A percentile compares a stretch with the other conserved stretches of the same genome.
Evolutionary conservation across 2,329 filamentous ascomycete genomes (phyloP).

Genomic region (Knufia petricola): DNA sequence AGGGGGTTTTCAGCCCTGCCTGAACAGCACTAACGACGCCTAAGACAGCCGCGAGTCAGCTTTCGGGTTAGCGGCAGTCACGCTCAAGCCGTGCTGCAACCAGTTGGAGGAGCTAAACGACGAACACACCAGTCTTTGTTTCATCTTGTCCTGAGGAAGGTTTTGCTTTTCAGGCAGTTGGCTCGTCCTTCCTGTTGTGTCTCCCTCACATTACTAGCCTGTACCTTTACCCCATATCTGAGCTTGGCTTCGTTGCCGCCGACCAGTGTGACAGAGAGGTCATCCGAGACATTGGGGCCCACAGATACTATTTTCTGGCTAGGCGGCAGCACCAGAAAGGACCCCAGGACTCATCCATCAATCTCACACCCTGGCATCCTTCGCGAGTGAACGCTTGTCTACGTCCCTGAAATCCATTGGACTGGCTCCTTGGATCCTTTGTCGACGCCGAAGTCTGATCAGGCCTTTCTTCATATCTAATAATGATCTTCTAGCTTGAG

Average conservation of each 20-base stretch:
- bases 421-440: conserved; percentile 7
- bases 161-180: background rate
- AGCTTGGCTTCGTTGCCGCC: background rate
- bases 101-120: conserved; percentile 1
- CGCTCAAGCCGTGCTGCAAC: background rate
- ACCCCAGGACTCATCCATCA: background rate
- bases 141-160: background rate
- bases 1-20: background rate
- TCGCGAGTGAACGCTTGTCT: conserved; percentile 1
- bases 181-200: background rate
- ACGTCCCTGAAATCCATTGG: conserved; percentile 3
- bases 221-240: background rate
- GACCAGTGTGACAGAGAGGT: background rate
- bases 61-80: background rate
- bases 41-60: background rate
- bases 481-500: conserved; percentile 5
- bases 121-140: background rate
- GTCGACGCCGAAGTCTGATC: background rate
- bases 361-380: conserved; percentile 6
- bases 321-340: background rate
- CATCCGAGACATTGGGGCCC: conserved; percentile 5
- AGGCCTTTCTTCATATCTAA: background rate
- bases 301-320: conserved; percentile 5
- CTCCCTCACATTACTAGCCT: background rate
- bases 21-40: background rate